Evolutionary conservation across 1,139 yeast genomes (phyloP).

Genomic region (Sugiyamaella grinbergsii): DNA sequence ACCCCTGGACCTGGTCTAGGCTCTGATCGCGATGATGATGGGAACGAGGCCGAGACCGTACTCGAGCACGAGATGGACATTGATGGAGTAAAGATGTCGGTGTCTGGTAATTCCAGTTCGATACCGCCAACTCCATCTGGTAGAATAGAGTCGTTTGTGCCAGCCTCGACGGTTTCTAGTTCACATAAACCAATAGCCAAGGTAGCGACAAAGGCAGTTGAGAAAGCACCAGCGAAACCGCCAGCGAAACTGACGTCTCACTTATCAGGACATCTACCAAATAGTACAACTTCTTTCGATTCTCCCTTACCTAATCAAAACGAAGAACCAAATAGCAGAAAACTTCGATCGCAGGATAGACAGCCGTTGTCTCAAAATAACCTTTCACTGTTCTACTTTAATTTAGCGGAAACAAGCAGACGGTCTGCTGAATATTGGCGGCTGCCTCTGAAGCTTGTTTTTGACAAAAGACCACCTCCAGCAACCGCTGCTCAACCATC

Average conservation of each 20-base stretch:
- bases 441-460: constrained; percentile 2
- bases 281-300: neutral
- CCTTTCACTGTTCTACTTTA: constrained; percentile 13
- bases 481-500: neutral
- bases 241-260: neutral
- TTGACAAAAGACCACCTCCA: neutral
- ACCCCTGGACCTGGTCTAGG: constrained; percentile 9
- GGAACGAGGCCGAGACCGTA: neutral
- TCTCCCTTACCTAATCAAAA: neutral
- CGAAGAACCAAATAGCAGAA: constrained; percentile 6
- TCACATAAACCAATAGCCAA: too few species aligned
- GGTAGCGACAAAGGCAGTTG: neutral
- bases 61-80: neutral
- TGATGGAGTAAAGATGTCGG: constrained; percentile 1
- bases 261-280: neutral
- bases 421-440: constrained; percentile 11
- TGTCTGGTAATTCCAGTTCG: too few species aligned
- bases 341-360: constrained; percentile 13
- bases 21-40: neutral
- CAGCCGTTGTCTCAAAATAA: neutral
- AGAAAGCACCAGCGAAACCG: neutral
- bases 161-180: too few species aligned
- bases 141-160: too few species aligned
- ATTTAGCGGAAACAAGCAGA: constrained; percentile 7
- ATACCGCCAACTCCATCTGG: too few species aligned